phyloP scores from a whole-genome alignment of 2,329 filamentous ascomycete species.

The Fusarium irregulare region DNA sequence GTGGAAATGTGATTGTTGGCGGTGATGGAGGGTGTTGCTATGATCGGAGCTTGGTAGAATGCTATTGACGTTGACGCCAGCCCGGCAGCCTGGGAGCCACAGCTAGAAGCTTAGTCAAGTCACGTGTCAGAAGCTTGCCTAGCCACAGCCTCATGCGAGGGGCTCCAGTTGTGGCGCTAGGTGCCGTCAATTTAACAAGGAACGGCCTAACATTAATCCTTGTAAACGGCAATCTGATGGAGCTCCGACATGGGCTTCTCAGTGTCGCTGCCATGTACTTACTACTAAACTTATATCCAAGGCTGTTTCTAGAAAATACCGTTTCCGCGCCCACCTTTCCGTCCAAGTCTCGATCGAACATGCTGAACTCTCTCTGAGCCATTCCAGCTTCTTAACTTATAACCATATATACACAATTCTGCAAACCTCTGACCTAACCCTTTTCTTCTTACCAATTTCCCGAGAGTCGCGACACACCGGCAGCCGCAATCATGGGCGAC shows the following conservation, averaged over 20 bases:
- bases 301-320: constrained; percentile 28
- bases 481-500: constrained; percentile 52
- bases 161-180: constrained; percentile 16
- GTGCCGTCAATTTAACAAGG: constrained; percentile 16
- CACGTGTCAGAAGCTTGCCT: constrained; percentile 36
- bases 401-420: not conserved
- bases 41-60: constrained; percentile 42
- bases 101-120: constrained; percentile 47
- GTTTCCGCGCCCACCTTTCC: constrained; percentile 12
- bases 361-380: constrained; percentile 41
- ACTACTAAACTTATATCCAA: constrained; percentile 32
- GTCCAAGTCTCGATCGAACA: constrained; percentile 24
- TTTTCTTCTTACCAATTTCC: constrained; percentile 13
- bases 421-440: constrained; percentile 3
- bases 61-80: constrained; percentile 51
- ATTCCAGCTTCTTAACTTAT: constrained; percentile 9
- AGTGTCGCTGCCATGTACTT: constrained; percentile 30
- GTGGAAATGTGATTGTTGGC: constrained; percentile 23
- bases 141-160: constrained; percentile 25
- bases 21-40: constrained; percentile 35
- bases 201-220: constrained; percentile 50
- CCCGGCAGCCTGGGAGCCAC: constrained; percentile 50
- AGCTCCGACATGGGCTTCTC: constrained; percentile 34
- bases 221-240: constrained; percentile 22
- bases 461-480: constrained; percentile 32